Conservation (phyloP, 202 grass and related monocot genomes). For the Elaeis oleifera region DNA sequence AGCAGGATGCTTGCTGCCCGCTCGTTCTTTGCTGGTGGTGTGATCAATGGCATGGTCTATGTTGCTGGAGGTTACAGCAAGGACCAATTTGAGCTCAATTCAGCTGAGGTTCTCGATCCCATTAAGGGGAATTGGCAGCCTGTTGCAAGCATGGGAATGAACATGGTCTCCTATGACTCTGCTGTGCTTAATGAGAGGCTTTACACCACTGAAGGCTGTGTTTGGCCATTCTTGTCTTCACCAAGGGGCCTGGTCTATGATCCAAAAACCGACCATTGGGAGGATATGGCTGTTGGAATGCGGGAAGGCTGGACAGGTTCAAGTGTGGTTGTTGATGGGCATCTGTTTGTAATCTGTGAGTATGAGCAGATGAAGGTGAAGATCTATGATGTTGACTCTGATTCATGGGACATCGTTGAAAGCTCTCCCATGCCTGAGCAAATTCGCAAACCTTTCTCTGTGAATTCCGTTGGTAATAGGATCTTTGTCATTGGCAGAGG, state of each 20-base stretch:
- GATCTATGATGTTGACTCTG: conserved; percentile 47
- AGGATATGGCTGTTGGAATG: conserved; percentile 71
- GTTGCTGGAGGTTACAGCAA: conserved; percentile 84
- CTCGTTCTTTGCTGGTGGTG: conserved; percentile 82
- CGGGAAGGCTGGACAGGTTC: conserved; percentile 84
- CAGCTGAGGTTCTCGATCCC: conserved; percentile 59
- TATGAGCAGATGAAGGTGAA: conserved; percentile 85
- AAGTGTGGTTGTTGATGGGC: conserved; percentile 38
- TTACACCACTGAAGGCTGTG: conserved; percentile 72
- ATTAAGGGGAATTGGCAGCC: conserved; percentile 48
- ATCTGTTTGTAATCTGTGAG: conserved; percentile 75
- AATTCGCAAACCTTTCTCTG: conserved; percentile 70
- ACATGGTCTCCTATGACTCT: conserved; percentile 80
- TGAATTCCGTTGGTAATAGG: conserved; percentile 43
- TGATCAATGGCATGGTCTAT: conserved; percentile 61
- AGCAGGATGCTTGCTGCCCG: conserved; percentile 59
- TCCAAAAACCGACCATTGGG: conserved; percentile 54
- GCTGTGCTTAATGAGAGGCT: conserved; percentile 51
- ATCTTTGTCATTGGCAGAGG: conserved; percentile 69
- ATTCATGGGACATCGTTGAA: conserved; percentile 60
- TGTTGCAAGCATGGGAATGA: conserved; percentile 57
- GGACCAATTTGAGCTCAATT: conserved; percentile 75
- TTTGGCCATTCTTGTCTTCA: conserved; percentile 81
- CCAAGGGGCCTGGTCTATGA: conserved; percentile 80
- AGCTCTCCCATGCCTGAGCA: conserved; percentile 53